Evolutionary conservation across 306 rosid species (phyloP).

Genomic region (Vigna radiata): DNA sequence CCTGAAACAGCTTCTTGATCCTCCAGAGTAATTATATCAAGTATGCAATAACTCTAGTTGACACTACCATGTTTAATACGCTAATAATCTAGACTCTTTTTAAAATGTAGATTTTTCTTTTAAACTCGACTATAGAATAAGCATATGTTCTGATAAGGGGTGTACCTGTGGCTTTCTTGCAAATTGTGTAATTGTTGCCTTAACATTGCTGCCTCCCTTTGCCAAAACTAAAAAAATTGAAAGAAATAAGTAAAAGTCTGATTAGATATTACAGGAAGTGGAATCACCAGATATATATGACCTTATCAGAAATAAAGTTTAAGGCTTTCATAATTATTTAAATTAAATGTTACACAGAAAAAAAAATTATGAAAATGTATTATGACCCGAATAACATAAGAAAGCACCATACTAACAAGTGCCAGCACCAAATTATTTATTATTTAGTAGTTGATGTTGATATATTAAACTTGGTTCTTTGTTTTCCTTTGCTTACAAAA

Average conservation of each 20-base stretch:
- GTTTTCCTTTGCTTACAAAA: too few species aligned
- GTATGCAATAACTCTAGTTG: not conserved
- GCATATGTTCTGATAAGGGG: constrained; percentile 15
- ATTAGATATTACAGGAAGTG: constrained; percentile 34
- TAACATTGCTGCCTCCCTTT: constrained; percentile 81
- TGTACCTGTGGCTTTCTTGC: constrained; percentile 86
- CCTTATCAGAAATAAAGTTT: constrained; percentile 22
- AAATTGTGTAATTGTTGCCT: constrained; percentile 81
- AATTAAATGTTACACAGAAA: not conserved
- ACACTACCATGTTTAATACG: constrained; percentile 13
- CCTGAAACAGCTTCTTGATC: not conserved
- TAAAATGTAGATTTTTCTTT: not conserved
- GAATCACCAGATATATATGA: constrained; percentile 18
- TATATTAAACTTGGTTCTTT: too few species aligned
- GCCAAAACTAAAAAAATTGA: constrained; percentile 74
- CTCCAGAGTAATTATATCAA: not conserved
- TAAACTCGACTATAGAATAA: not conserved
- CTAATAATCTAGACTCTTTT: constrained; percentile 5
- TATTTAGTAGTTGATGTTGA: too few species aligned
- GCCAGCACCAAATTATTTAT: too few species aligned
- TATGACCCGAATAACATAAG: not conserved
- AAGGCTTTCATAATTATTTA: not conserved
- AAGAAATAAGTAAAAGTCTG: constrained; percentile 23
- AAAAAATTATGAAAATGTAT: not conserved
- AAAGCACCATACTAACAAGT: too few species aligned